A percentile compares a stretch with the other conserved stretches of the same genome.
Conservation (phyloP, 2,329 filamentous ascomycete genomes). For the Aphanoascus verrucosus region DNA sequence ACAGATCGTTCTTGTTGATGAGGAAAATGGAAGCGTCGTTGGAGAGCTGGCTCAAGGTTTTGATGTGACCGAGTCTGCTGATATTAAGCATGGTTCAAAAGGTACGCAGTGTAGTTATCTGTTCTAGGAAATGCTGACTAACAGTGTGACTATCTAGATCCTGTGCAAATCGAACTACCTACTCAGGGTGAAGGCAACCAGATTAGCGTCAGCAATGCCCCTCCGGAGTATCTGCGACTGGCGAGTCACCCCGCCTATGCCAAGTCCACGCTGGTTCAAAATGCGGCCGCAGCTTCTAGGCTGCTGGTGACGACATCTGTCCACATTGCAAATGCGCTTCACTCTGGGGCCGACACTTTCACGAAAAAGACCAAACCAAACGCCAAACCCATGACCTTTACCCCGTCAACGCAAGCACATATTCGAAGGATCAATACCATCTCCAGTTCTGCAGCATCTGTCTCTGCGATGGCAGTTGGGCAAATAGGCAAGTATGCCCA, state of each 20-base stretch:
- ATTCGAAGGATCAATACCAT: conserved; percentile 85
- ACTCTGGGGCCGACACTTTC: conserved; percentile 68
- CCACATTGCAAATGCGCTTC: conserved; percentile 65
- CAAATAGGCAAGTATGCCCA: conserved; percentile 75
- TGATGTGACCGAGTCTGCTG: conserved; percentile 64
- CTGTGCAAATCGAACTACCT: conserved; percentile 41
- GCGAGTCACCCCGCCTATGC: conserved; percentile 84
- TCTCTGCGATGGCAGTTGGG: conserved; percentile 79
- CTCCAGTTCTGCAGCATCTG: conserved; percentile 63
- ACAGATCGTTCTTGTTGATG: conserved; percentile 84
- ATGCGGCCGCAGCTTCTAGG: conserved; percentile 76
- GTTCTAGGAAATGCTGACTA: too few relatives aligned
- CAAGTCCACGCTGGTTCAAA: conserved; percentile 73
- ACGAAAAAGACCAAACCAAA: conserved; percentile 68
- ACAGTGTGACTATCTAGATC: conserved; percentile 24
- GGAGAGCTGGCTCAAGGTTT: conserved; percentile 80
- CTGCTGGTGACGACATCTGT: conserved; percentile 82
- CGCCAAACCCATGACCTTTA: conserved; percentile 75
- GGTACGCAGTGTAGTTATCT: conserved; percentile 44
- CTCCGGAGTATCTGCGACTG: conserved; percentile 57
- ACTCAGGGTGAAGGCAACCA: conserved; percentile 38
- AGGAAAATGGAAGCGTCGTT: conserved; percentile 91
- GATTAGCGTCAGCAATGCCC: conserved; percentile 39
- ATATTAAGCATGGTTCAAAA: conserved; percentile 78
- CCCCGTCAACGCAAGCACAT: conserved; percentile 68